Base-by-base conservation (phyloP, 225 moss, liverwort and hornwort genomes). In the Pseudisothecium myosuroides region DNA sequence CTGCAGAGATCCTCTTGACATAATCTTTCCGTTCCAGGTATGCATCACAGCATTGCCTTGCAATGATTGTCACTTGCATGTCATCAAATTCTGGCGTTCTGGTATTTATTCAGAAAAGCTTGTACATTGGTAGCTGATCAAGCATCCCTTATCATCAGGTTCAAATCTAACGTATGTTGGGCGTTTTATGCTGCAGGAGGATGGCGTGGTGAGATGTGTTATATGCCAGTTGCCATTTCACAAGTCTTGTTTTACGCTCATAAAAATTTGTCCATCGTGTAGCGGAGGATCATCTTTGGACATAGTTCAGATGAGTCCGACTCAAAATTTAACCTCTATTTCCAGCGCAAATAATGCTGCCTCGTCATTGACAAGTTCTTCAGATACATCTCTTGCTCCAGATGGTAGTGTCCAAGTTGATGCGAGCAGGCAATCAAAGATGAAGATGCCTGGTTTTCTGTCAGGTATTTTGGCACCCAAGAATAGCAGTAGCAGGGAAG, bases 11-110 rank as follows among this genome's bases (percentile, higher is more conserved):
- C 94, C 94, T 52, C 91, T 92, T 85, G 96, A 98, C 86, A 90
- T 95, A 34, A 96, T 98, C 76, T 98, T 92, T 88, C 97, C 98
- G 71, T 96, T 96, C 89, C 96, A 98, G 95, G 98, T 96, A 90
- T 84, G 27, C 54, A 60, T 86, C 79, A 86, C 88, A 83, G 47
- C 47, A 74, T 63, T 41, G 62, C 50, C 76, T 54, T 76, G 58
- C 90, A 64, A 67, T 24, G 39, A 19, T 62, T 75, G 52, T 76
- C 37, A 55, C 71, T 37, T 78, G 26, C 65, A n/a, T 85, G 71
- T 82, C 41, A 85, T 56, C 55, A 49, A 76, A 60, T 49, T 56
- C 49, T 88, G 27, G 54, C 58, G 37, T 83, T 43, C 32, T 58
- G 83, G 54, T 79, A 34, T 82, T 60, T 43, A 50, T 82, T 78